phyloP scores from a whole-genome alignment of 2,329 filamentous ascomycete species.

The Paracoccidioides lutzii region DNA sequence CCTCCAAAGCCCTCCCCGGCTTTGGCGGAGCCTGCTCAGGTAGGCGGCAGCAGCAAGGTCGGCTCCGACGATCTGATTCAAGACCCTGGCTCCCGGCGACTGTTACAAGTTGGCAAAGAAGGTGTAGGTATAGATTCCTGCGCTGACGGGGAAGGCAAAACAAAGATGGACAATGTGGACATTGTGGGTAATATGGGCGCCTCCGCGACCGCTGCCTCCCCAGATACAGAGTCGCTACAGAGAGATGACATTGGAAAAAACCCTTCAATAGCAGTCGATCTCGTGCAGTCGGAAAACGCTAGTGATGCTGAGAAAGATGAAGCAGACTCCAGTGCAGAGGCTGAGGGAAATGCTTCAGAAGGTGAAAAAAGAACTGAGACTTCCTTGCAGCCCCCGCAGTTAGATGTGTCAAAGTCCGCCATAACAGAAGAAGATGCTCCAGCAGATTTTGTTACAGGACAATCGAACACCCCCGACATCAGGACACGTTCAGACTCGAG shows the following conservation, averaged over 20 bases:
- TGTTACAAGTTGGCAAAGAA: not conserved
- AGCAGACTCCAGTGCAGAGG: conserved; percentile 2
- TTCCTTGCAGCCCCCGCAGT: not conserved
- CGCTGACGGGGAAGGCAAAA: not conserved
- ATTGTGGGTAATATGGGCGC: not conserved
- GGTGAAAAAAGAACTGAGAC: not conserved
- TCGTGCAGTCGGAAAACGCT: not conserved
- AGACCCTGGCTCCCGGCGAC: not conserved
- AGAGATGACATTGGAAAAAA: not conserved
- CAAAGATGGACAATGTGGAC: too few relatives aligned
- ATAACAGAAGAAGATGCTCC: not conserved
- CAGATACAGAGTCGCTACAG: not conserved
- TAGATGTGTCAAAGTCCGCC: not conserved
- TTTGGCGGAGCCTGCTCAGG: not conserved
- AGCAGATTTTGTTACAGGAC: not conserved
- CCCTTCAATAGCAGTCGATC: not conserved
- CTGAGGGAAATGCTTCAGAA: not conserved
- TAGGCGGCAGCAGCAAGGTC: not conserved
- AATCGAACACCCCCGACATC: conserved; percentile 2
- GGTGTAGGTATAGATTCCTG: too few relatives aligned
- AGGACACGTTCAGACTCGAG: conserved; percentile 44
- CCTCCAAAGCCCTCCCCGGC: conserved; percentile 1
- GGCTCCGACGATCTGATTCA: not conserved
- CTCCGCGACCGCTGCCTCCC: not conserved
- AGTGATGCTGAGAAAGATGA: not conserved